Evolutionary conservation across 2,329 filamentous ascomycete genomes (phyloP), one percentile per base, ranked within the genome.

Genomic region (Alternaria arborescens): DNA sequence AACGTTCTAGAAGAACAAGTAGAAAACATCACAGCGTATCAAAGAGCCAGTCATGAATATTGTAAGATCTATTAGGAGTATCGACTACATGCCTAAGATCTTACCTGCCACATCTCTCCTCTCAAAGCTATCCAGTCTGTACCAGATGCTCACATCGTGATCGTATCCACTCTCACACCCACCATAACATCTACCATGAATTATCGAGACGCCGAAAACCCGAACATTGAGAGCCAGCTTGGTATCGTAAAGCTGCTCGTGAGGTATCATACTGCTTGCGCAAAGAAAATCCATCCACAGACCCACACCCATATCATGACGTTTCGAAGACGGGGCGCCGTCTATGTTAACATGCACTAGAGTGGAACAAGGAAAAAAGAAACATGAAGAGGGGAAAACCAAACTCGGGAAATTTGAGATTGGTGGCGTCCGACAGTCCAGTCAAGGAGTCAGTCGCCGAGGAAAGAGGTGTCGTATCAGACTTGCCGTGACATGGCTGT

Each of bases 251-350:
- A 58, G 65, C 68, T 62, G 47, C 53, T 47, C 20, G 18, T 64
- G 69, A 72, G 70, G 72, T 73, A 74, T 74, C 66, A 72, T 69
- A 69, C 54, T 69, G 62, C 66, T 66, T 65, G 60, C 63, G 65
- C 62, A 63, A 71, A 65, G 58, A 60, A 60, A 60, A 55, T 57
- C 58, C 70, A 61, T 62, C 64, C 64, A 55, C 56, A 55, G 56
- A 51, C 61, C 65, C 64, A 62, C 63, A 65, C 67, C 66, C 66
- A 62, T 66, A 57, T 66, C 69, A 63, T 71, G 62, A 70, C 61
- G 61, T 68, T 50, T 26, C 65, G 69, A 65, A 71, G 73, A 72
- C 70, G 62, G 62, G 62, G 65, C 60, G 65, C 63, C 66, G 68
- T 77, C 73, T 76, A 77, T 75, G 67, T 67, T 76, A 76, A 70